Base-by-base conservation (phyloP, 805 yeast species). In the Candida silvicultrix region DNA sequence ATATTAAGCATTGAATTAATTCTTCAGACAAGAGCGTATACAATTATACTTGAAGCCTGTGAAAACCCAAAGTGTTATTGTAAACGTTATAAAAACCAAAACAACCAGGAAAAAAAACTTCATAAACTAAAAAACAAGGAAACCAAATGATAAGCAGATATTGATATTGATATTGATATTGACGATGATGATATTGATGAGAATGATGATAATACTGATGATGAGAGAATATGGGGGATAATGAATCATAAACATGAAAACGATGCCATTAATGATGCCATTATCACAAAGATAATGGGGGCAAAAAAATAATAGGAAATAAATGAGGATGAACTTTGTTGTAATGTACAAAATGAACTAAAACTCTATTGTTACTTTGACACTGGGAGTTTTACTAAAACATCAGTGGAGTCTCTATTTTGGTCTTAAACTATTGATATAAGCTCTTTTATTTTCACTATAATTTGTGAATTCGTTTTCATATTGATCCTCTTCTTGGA, bases 381-480 rank as follows among this genome's bases (percentile, higher is more conserved):
- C 31, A 28, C 31, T 32, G 35, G 18, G 4, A 32, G n/a, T 32
- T 7, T 32, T 15, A 15, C n/a, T 18, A 32, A 15, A n/a, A 32
- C 35, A 41, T 32, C 45, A 49, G 9, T 50, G 46, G 7, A 38
- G 41, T 43, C 23, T 31, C 25, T 35, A 35, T 35, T 66, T 63
- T 40, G 74, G 74, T 56, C 70, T 68, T 43, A 71, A 52, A 48
- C 70, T 62, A 45, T 70, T 61, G 41, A 68, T 62, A 54, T 63
- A 74, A 22, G 67, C 68, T 51, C 68, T 63, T 51, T 69, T 73
- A 50, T 66, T 74, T 44, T 64, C 65, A 7, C 66, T 57, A 50
- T 74, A 73, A 50, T 72, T 73, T 1, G 78, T 70, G 43, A 70
- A 71, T 42, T 71, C 74, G 47, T 71, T 70, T 51, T 68, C 73